Evolutionary conservation across 2,329 filamentous ascomycete species (phyloP).

Genomic region (Dothistroma septosporum): DNA sequence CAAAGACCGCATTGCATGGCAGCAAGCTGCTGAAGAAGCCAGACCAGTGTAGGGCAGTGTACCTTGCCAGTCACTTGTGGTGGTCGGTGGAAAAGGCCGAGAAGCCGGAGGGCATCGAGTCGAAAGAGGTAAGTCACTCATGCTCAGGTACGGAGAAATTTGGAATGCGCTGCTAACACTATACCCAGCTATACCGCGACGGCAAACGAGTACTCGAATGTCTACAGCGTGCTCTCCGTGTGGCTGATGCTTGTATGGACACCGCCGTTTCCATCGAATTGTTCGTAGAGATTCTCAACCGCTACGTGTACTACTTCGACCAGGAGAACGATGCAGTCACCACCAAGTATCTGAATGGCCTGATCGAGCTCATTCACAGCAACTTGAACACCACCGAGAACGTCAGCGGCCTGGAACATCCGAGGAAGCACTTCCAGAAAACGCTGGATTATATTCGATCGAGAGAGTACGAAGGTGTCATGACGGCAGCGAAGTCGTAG

Average conservation of each 20-base stretch:
- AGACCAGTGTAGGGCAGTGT: conserved; percentile 94
- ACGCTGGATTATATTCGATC: conserved; percentile 91
- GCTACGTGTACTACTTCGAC: conserved; percentile 99
- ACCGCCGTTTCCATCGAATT: conserved; percentile 94
- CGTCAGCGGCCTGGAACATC: conserved; percentile 77
- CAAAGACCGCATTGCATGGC: conserved; percentile 92
- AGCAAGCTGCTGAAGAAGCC: conserved; percentile 97
- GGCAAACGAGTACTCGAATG: conserved; percentile 96
- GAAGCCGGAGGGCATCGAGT: conserved; percentile 41
- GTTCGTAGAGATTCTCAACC: conserved; percentile 96
- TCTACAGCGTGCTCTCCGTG: conserved; percentile 86
- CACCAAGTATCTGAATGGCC: conserved; percentile 93
- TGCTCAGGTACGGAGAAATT: too few species aligned
- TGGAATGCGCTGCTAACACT: conserved; percentile 2
- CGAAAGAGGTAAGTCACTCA: conserved; percentile 27
- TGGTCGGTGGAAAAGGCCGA: conserved; percentile 89
- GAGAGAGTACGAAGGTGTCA: conserved; percentile 87
- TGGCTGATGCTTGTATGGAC: conserved; percentile 99
- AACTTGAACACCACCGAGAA: conserved; percentile 86
- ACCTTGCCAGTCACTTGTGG: conserved; percentile 94
- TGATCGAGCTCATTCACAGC: conserved; percentile 97
- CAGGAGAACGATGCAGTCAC: conserved; percentile 98
- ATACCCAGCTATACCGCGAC: conserved; percentile 78
- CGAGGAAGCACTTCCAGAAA: conserved; percentile 88
- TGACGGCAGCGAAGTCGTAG: conserved; percentile 57